Conservation (phyloP, 129 eudicot species). For the Lactuca sativa region DNA sequence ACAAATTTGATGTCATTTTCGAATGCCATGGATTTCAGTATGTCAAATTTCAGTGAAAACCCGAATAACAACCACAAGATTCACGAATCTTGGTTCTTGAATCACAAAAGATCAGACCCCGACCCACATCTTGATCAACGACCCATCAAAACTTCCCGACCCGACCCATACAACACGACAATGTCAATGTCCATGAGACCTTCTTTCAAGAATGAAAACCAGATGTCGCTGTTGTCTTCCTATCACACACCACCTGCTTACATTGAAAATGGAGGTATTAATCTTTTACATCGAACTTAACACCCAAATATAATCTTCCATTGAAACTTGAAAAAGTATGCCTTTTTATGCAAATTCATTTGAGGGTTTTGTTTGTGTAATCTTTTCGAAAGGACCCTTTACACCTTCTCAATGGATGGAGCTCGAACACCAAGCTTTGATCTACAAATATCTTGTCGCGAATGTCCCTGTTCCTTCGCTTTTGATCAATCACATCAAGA, state of each 20-base stretch:
- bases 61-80: neutral
- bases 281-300: neutral
- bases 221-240: too few species aligned
- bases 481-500: conserved; percentile 52
- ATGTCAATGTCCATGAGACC: neutral
- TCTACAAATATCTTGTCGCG: conserved; percentile 51
- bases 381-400: conserved; percentile 8
- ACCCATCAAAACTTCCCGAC: neutral
- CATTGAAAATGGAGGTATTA: neutral
- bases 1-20: neutral
- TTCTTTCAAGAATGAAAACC: too few species aligned
- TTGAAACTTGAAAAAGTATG: neutral
- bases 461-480: conserved; percentile 51
- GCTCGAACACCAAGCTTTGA: conserved; percentile 55
- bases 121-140: neutral
- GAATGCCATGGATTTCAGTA: neutral
- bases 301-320: neutral
- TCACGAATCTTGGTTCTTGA: neutral
- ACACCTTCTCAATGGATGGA: conserved; percentile 60
- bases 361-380: neutral
- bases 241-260: too few species aligned
- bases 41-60: neutral
- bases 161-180: neutral
- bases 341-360: neutral
- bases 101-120: neutral